Evolutionary conservation across 2,329 filamentous ascomycete genomes (phyloP).

Genomic region (Fusarium coicis): DNA sequence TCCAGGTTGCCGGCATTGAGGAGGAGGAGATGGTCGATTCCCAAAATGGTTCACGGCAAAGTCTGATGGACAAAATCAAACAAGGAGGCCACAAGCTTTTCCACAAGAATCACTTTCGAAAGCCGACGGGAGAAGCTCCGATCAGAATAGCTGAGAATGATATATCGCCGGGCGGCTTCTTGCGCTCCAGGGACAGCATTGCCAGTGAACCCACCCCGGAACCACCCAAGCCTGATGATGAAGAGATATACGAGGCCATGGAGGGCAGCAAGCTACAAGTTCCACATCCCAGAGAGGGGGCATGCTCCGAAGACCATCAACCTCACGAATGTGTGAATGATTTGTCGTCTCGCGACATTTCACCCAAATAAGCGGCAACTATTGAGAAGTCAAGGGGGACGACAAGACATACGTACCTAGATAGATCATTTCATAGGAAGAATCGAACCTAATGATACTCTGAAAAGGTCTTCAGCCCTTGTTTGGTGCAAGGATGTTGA

Average conservation of each 20-base stretch:
- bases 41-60: slow-evolving; percentile 35
- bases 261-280: slow-evolving; percentile 30
- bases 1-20: slow-evolving; percentile 18
- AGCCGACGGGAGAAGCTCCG: slow-evolving; percentile 15
- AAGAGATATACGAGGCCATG: slow-evolving; percentile 42
- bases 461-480: not conserved
- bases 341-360: slow-evolving; percentile 17
- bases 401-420: slow-evolving; percentile 5
- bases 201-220: slow-evolving; percentile 27
- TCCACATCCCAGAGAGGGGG: slow-evolving; percentile 20
- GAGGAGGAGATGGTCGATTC: slow-evolving; percentile 13
- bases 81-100: slow-evolving; percentile 42
- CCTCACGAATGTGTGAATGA: slow-evolving; percentile 48
- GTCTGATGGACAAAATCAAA: slow-evolving; percentile 46
- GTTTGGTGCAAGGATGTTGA: not conserved
- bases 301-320: slow-evolving; percentile 49
- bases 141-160: not conserved
- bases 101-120: slow-evolving; percentile 36
- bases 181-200: slow-evolving; percentile 38
- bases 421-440: not conserved
- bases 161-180: not conserved
- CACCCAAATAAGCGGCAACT: slow-evolving; percentile 2
- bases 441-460: not conserved
- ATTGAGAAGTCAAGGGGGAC: not conserved
- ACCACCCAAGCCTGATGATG: slow-evolving; percentile 27